Base-by-base conservation (phyloP, 495 filamentous ascomycete species). In the Friedmanniomyces endolithicus region DNA sequence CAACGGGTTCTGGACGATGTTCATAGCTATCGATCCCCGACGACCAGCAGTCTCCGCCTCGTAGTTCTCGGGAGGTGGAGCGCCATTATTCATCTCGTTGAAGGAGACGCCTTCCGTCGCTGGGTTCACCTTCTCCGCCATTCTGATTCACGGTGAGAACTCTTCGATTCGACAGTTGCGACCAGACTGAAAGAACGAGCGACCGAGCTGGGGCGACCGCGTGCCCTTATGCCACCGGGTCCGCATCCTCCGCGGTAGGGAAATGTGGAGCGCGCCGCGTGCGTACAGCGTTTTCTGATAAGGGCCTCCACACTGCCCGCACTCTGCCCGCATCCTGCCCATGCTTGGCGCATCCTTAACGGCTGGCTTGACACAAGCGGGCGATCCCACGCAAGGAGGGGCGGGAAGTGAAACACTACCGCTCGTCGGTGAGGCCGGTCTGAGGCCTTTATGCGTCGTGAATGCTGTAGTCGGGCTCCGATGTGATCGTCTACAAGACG, bases 1-100 rank as follows among this genome's bases (percentile, higher is more conserved):
- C 41, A 74, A 61, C 40, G 72, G 72, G 49, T 74, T 74, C 58
- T 69, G 60, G 41, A 74, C 63, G 35, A 74, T 64, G 60, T 74
- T 74, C 40, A 71, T 44, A 14, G 68, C 70, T 14, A 62, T 51
- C 31, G 59, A 61, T n/a, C 23, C 41, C 34, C 61, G 56, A 50
- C 61, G 59, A 11, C 48, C 55, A 25, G 2, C 44, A 11, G 24
- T 16, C 12, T 55, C 44, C 7, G 29, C 8, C 2, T 4, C 8
- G 8, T 47, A 23, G 24, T 22, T 11, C 20, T 47, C 24, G 24
- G 44, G 44, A 11, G 48, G 17, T 6, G 48, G 14, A 24, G 45
- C 14, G 45, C 45, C 24, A 22, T 22, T 48, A 4, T 29, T 48
- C n/a, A n/a, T n/a, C 45, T 41, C 39, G 17, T 47, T 19, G 44